Evolutionary conservation across 352 stramenopile genomes (phyloP), one percentile per base, ranked within the genome.

Genomic region (Globisporangium barbulae): DNA sequence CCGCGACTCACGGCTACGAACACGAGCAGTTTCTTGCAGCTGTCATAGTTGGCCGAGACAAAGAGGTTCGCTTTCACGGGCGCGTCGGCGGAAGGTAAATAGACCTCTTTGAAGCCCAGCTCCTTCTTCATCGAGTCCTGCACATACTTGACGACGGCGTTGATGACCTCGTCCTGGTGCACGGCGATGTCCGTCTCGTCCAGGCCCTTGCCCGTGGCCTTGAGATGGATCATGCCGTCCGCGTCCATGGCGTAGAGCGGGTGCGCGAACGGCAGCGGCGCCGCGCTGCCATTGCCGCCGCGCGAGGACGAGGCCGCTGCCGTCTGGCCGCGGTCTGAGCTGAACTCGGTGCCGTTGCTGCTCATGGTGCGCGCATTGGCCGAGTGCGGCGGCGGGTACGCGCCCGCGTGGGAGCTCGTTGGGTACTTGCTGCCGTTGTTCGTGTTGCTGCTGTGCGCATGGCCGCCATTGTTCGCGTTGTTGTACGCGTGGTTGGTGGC

Each of bases 121-220:
- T 93, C 80, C 19, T 82, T 82, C 12, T 71, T 70, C 87, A 95
- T 95, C 53, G 83, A 92, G 65, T 94, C 85, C 52, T 95, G 85
- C 39, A 95, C 87, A 63, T 94, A 92, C 67, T 87, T 86, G 53
- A 94, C 87, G 15, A 93, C 83, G 6, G 85, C 75, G 66, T 91
- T 93, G 70, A 94, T 90, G 65, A 95, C 91, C 63, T 95, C 87
- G 56, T 95, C 87, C 71, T 94, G 85, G 69, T 94, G 85, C n/a
- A 94, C 85, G 2, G 85, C 81, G 64, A 95, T 78, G 59, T 95
- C 87, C 33, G 83, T 88, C 66, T 93, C 85, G 60, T 93, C 82
- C 2, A 95, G 67, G 0, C 77, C 82, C 58, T 92, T 94, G 66
- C 82, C 85, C 33, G 87, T 94, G 33, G 85, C 85, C 69, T 95